Evolutionary conservation across 352 stramenopile species (phyloP), one percentile per base, ranked within the genome.

Genomic region (Thraustochytrium striatum): DNA sequence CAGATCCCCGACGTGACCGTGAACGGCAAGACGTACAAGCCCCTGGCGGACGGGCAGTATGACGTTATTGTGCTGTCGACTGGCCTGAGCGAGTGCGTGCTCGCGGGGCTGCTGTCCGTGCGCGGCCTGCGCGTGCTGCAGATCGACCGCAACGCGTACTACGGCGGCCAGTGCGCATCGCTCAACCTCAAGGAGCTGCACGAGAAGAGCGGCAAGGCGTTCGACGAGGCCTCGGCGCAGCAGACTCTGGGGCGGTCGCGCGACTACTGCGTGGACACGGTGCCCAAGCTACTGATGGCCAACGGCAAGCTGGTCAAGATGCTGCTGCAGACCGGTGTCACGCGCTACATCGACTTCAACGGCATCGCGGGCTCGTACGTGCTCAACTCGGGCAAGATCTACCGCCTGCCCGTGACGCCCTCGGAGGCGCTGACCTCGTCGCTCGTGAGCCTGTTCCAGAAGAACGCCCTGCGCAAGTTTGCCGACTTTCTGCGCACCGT

Each of bases 261-360:
- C 58, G 96, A 99, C 87, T 99, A 99, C 89, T 99, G 99, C 85
- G 96, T 99, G 65, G 97, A 99, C 87, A 87, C 99, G 32, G 96
- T 99, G 84, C 96, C 97, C 58, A 99, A 99, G 88, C 99, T 99
- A 84, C 98, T 99, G 86, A 99, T 99, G 95, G 96, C 96, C 0
- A 98, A 95, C 83, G 97, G 97, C 75, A 99, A 99, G 84, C 89
- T 99, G 28, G 97, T 98, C 32, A 99, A 99, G 88, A 99, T 99
- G 92, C 84, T 97, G 43, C 85, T 96, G 35, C 85, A 88, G 73
- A 86, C 85, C 1, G 72, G 98, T 84, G 96, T 99, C 68, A 99
- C 95, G 75, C 90, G 94, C 44, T 99, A 99, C 86, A 84, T 99
- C 57, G 96, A 99, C 82, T 99, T 99, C 87, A 98, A 99, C 88